Base-by-base conservation (phyloP, 148 eudicot genomes). In the Rhododendron williamsianum region DNA sequence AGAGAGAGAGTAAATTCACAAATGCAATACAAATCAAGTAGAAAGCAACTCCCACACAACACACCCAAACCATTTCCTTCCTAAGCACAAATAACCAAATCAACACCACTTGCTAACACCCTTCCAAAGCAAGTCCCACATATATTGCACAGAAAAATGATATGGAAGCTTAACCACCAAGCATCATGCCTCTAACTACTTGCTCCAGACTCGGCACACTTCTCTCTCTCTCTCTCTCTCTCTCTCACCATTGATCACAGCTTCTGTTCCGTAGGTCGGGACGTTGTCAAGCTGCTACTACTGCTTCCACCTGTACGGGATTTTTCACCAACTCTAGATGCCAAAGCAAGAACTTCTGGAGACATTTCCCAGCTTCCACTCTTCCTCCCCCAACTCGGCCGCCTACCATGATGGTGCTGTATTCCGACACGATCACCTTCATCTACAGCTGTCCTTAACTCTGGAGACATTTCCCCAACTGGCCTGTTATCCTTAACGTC, bases 341-440 rank as follows among this genome's bases (percentile, higher is more conserved):
- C 95, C 91, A 95, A 78, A 41, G 98, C 95, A 67, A 94, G 89
- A 76, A 95, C 96, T 89, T 97, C 99, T 3, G 99, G 98, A 1
- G 99, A 97, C 98, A 93, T 97, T 76, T 97, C 99, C 99, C 98
- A 97, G 91, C 90, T 97, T 72, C 98, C 98, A 63, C 98, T 94
- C 85, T 93, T 94, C 88, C 99, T 93, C 16, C 99, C 98, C 98
- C 98, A 91, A 82, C 98, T 93, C 9, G 97, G 88, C 46, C 93
- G 92, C 84, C 94, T 91, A 5, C 93, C 76, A 33, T 71, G 76
- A 71, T 71, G 93, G 83, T 96, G 33, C 72, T 58, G 97, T 83
- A 87, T 88, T 80, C 92, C 98, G 48, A 89, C 92, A 63, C 97
- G 94, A 46, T 93, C 99, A 13, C 92, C 91, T 83, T 96, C 98